Conservation (phyloP, 495 filamentous ascomycete genomes). For the Lophiostoma macrostomum region DNA sequence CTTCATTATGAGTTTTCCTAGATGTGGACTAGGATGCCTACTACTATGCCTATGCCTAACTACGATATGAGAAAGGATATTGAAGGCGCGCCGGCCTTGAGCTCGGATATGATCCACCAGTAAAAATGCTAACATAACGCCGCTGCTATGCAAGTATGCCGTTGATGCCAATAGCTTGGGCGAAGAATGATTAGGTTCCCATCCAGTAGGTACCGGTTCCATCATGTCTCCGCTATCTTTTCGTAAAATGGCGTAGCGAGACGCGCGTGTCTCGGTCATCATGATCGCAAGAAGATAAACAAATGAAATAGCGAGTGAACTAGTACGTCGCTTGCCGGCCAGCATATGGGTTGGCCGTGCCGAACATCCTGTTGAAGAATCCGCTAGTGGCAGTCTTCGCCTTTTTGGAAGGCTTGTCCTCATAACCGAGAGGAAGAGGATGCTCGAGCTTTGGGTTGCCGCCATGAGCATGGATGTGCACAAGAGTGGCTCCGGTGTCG, state of each 20-base stretch:
- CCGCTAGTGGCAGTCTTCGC: slow-evolving; percentile 35
- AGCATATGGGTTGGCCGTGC: slow-evolving; percentile 12
- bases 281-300: slow-evolving; percentile 10
- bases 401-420: slow-evolving; percentile 42
- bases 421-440: slow-evolving; percentile 26
- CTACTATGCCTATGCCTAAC: neutral
- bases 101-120: too few relatives aligned
- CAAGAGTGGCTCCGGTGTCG: slow-evolving; percentile 38
- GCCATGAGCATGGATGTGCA: slow-evolving; percentile 36
- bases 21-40: slow-evolving; percentile 5
- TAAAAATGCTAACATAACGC: slow-evolving; percentile 22
- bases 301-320: slow-evolving; percentile 30
- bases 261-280: slow-evolving; percentile 14
- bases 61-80: slow-evolving; percentile 10
- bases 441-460: slow-evolving; percentile 23
- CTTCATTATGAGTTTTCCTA: slow-evolving; percentile 9
- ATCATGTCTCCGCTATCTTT: slow-evolving; percentile 21
- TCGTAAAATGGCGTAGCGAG: slow-evolving; percentile 11
- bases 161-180: slow-evolving; percentile 12
- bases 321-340: slow-evolving; percentile 25
- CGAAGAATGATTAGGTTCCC: slow-evolving; percentile 14
- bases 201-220: slow-evolving; percentile 26
- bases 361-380: slow-evolving; percentile 42
- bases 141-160: slow-evolving; percentile 30
- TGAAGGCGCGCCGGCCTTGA: slow-evolving; percentile 27